A percentile compares a stretch with the other conserved stretches of the same genome.
Conservation (phyloP, 2,329 filamentous ascomycete genomes). For the Aureobasidium melanogenum region DNA sequence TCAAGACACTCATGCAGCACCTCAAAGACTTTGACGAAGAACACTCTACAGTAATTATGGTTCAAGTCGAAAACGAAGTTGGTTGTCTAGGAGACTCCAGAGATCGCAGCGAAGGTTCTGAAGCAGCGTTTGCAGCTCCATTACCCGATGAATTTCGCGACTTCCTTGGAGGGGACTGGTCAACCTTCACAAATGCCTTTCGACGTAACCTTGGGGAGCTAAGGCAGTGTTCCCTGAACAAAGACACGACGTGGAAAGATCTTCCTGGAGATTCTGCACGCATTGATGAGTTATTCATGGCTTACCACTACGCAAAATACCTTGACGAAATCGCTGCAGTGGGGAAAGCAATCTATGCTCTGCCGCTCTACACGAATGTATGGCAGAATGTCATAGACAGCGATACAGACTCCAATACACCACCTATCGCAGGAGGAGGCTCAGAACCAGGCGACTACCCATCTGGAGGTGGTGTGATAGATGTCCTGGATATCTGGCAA, state of each 20-base stretch:
- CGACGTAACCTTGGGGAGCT: slow-evolving; percentile 14
- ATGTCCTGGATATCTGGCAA: slow-evolving; percentile 39
- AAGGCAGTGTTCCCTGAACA: slow-evolving; percentile 8
- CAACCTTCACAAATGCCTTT: slow-evolving; percentile 16
- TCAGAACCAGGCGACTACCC: slow-evolving; percentile 38
- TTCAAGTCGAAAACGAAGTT: slow-evolving; percentile 50
- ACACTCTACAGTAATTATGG: slow-evolving; percentile 45
- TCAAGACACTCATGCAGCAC: slow-evolving; percentile 30
- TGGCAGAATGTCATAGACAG: slow-evolving; percentile 36
- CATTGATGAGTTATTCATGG: slow-evolving; percentile 42
- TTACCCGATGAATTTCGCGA: slow-evolving; percentile 31
- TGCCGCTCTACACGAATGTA: slow-evolving; percentile 39
- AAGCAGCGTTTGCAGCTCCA: slow-evolving; percentile 32
- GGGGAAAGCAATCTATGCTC: slow-evolving; percentile 32
- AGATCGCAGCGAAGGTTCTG: slow-evolving; percentile 35
- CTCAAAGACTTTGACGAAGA: slow-evolving; percentile 36
- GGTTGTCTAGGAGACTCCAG: slow-evolving; percentile 45
- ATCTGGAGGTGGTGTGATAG: slow-evolving; percentile 36
- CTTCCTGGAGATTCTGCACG: slow-evolving; percentile 31
- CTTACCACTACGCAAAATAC: slow-evolving; percentile 36
- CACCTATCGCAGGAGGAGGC: slow-evolving; percentile 35
- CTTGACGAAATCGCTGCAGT: slow-evolving; percentile 33
- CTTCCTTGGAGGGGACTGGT: slow-evolving; percentile 17
- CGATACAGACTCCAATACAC: slow-evolving; percentile 26
- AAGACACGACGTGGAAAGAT: slow-evolving; percentile 29